Base-by-base conservation (phyloP, 2,329 filamentous ascomycete genomes). In the Cladophialophora bantiana region DNA sequence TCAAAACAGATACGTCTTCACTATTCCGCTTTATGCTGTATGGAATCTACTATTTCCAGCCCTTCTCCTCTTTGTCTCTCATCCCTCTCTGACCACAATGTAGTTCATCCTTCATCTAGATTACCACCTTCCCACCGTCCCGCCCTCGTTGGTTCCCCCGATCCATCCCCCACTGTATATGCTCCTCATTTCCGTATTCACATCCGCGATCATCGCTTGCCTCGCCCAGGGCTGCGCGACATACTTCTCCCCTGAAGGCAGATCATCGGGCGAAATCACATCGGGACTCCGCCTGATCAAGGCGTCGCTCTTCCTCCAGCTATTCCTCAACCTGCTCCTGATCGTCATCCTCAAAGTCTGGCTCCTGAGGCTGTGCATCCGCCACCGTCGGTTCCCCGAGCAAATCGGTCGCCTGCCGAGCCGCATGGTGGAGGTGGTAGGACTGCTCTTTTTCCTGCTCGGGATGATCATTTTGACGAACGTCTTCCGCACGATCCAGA, bases 401-500 rank as follows among this genome's bases (percentile, higher is more conserved):
- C 31, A 40, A 15, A 20, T 18, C 6, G 3, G 10, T 13, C 12
- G 40, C 13, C 40, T 7, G 15, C 40, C 40, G 1, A 4, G 15
- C 40, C 15, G n/a, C 15, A n/a, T 42, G 6, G 4, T 12, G 13
- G 40, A 40, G 20, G 35, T 58, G 12, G 9, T 58, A 3, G 32
- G 7, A 5, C 6, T 40, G 13, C 10, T 58, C 55, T 4, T 36
- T 12, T n/a, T 58, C 55, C 35, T 42, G 55, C 32, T 58, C n/a
- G 55, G 55, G 3, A 12, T 58, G 34, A 58, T 58, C 55, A 13
- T 58, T 15, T 6, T 58, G 32, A 36, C 32, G 32, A 58, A 58
- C 13, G 35, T 58, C 32, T 58, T 58, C 35, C 55, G 35, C 55
- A 58, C 55, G 35, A n/a, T 42, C 35, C 55, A 58, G n/a, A 58